phyloP scores from a whole-genome alignment of 441 rosid species.

The Aleurites moluccanus region DNA sequence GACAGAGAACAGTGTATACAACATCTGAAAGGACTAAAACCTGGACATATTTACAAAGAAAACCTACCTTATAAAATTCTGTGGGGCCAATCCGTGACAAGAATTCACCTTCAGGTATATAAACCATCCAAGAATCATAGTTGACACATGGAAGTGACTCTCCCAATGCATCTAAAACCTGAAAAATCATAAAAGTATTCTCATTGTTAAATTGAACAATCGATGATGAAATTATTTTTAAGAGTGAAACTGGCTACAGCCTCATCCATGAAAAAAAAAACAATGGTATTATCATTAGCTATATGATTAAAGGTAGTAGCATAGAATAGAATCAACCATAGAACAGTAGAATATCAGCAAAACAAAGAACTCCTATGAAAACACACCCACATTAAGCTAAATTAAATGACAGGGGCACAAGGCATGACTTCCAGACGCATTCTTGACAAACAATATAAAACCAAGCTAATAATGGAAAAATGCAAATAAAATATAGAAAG shows the following conservation, averaged over 20 bases:
- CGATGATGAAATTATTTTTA: background rate
- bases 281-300: too few relatives aligned
- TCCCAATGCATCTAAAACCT: constrained; percentile 88
- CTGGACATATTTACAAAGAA: background rate
- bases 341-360: too few relatives aligned
- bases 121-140: constrained; percentile 97
- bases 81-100: constrained; percentile 92
- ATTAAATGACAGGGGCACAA: too few relatives aligned
- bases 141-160: constrained; percentile 76
- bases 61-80: constrained; percentile 76
- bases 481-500: background rate
- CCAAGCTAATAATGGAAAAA: background rate
- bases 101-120: constrained; percentile 89
- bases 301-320: too few relatives aligned
- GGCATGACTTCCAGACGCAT: background rate
- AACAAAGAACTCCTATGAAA: too few relatives aligned
- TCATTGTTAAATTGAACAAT: background rate
- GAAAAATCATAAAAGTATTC: constrained; percentile 22
- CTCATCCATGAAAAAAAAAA: background rate
- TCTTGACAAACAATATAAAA: background rate
- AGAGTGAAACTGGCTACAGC: background rate
- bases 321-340: too few relatives aligned
- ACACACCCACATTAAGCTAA: too few relatives aligned
- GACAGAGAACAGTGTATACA: background rate
- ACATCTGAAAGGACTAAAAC: background rate